Evolutionary conservation across 208 protist genomes (phyloP).

Genomic region (Trypanosoma lewisi): DNA sequence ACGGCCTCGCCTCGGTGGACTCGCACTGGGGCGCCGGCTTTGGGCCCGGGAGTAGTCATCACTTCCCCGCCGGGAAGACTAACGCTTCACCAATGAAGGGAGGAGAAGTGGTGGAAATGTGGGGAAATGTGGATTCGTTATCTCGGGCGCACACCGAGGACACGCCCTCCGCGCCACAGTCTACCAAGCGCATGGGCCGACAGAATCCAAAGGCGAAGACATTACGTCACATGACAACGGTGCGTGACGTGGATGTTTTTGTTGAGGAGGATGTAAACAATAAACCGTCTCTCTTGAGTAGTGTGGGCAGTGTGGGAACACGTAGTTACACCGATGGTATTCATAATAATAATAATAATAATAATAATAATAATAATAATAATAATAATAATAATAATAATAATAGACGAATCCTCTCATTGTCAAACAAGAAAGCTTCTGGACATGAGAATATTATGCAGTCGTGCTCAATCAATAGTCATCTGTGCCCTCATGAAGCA

Average conservation of each 20-base stretch:
- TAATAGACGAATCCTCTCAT: background rate
- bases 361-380: background rate
- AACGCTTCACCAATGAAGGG: background rate
- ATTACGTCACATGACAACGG: background rate
- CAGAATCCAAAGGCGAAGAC: background rate
- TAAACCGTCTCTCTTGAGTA: background rate
- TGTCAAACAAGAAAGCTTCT: background rate
- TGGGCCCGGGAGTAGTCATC: conserved; percentile 19
- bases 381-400: no score
- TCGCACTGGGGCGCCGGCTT: background rate
- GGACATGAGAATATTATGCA: background rate
- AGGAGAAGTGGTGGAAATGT: background rate
- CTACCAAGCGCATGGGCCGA: background rate
- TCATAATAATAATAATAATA: background rate
- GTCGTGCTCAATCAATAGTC: background rate
- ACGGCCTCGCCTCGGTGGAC: background rate
- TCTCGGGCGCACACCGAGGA: background rate
- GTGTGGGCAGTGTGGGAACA: background rate
- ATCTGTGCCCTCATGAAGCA: background rate
- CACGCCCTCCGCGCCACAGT: background rate
- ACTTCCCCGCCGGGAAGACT: conserved; percentile 14
- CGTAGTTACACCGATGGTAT: background rate
- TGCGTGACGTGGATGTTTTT: conserved; percentile 22
- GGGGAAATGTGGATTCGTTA: no score
- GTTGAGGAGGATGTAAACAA: conserved; percentile 3